Percentiles rank a stretch among this genome's conserved stretches.
phyloP scores from a whole-genome alignment of 2,329 filamentous ascomycete species.

The Aspergillus sclerotialis region DNA sequence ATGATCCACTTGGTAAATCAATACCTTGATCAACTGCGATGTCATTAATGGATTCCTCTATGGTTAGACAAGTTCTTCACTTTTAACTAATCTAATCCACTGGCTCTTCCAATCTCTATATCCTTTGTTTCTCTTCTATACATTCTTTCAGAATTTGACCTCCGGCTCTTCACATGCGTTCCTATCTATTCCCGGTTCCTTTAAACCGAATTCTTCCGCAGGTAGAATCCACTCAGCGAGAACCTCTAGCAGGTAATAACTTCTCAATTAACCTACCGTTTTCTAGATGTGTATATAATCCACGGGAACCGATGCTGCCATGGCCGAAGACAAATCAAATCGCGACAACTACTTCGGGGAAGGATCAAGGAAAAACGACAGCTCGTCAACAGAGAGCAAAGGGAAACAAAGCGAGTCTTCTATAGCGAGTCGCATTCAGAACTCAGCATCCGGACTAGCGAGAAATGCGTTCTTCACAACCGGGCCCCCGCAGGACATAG shows the following conservation, averaged over 20 bases:
- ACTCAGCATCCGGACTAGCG: slow-evolving; percentile 30
- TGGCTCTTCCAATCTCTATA: too few relatives aligned
- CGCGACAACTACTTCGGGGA: slow-evolving; percentile 1
- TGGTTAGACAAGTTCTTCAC: slow-evolving; percentile 4
- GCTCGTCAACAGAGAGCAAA: slow-evolving; percentile 2
- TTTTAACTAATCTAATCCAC: slow-evolving; percentile 10
- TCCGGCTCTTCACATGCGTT: slow-evolving; percentile 12
- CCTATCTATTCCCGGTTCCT: slow-evolving; percentile 7
- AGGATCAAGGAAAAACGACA: slow-evolving; percentile 5
- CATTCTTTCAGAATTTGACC: neutral
- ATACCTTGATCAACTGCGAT: too few relatives aligned
- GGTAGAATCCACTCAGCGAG: neutral
- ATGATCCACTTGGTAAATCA: too few relatives aligned
- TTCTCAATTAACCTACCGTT: too few relatives aligned
- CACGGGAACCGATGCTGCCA: neutral
- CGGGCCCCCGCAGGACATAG: slow-evolving; percentile 13
- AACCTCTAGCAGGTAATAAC: too few relatives aligned
- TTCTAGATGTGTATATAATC: neutral
- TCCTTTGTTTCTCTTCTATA: neutral
- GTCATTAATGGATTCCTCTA: too few relatives aligned
- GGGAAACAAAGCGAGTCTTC: slow-evolving; percentile 13
- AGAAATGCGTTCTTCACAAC: slow-evolving; percentile 23
- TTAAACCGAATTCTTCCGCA: slow-evolving; percentile 8
- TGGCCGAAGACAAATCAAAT: neutral
- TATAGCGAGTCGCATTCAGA: slow-evolving; percentile 20